These are phyloP conservation scores for Silene vulgaris DNA, from an alignment of 179 eudicot species.

Conservation along the genomic window DNA sequence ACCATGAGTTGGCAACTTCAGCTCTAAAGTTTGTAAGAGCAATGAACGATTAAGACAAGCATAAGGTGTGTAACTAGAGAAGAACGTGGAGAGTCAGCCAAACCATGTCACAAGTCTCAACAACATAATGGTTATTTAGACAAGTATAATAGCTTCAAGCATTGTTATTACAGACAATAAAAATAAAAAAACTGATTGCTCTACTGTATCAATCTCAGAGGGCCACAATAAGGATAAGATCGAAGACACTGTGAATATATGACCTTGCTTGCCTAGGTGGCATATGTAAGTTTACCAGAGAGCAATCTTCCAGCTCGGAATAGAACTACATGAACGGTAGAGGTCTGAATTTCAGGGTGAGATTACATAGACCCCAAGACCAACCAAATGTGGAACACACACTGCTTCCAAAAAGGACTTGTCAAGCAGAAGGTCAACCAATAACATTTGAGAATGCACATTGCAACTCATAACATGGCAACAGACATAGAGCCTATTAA, in stretches of 20 bases:
- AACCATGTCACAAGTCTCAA: slow-evolving; percentile 8
- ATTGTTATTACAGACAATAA: background rate
- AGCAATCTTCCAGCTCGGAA: background rate
- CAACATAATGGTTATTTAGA: background rate
- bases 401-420: background rate
- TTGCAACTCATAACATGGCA: background rate
- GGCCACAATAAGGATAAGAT: background rate
- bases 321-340: background rate
- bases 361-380: background rate
- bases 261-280: background rate
- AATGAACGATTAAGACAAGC: background rate
- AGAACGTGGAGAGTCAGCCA: background rate
- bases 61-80: background rate
- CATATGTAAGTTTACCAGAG: background rate
- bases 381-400: background rate
- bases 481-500: background rate
- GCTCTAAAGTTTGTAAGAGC: background rate
- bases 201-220: background rate
- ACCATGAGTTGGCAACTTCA: background rate
- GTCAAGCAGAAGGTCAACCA: background rate
- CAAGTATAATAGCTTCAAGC: slow-evolving; percentile 4
- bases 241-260: background rate
- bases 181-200: background rate
- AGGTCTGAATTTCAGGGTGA: background rate
- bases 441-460: background rate